Evolutionary conservation across 2,329 filamentous ascomycete genomes (phyloP), one percentile per base, ranked within the genome.

Genomic region (Colletotrichum truncatum): DNA sequence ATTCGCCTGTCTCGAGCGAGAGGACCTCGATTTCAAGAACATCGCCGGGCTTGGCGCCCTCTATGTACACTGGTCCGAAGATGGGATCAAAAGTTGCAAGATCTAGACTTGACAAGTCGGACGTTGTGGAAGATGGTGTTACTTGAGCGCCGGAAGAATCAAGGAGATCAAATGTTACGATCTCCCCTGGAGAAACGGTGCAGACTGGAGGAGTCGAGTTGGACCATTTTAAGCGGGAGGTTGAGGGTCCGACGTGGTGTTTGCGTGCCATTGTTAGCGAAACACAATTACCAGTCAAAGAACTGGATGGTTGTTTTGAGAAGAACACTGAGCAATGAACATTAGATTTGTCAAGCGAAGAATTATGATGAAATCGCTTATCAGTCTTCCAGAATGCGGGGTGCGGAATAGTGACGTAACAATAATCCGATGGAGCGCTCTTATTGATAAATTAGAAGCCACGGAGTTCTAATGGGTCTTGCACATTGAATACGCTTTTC

Each of bases 71-170:
- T 10, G 85, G 84, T 1, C 84, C 84, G 55, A 84, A 80, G 48
- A 81, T 83, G 1, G 84, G 84, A 67, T 85, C 84, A 28, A 78
- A 78, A 14, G 77, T 71, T 14, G 70, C 64, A 30, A 81, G 71
- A 64, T 84, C 74, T 60, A 85, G 78, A n/a, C 73, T 73, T 7
- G 70, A 49, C 48, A 86, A 72, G 23, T 78, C 76, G 4, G 77
- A 76, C 14, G 75, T 70, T 18, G 77, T 77, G 43, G 82, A 84
- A 18, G 75, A 73, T 6, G 77, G 74, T 5, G 77, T 78, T 66
- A 86, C 78, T 70, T 85, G 82, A 64, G 84, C 83, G 70, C 83
- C 81, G 66, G 81, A 82, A 45, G 82, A 83, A 67, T 85, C 84
- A 18, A 80, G 77, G 25, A 84, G 76, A 69, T 83, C 81, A 66